phyloP scores from a whole-genome alignment of 768 basidiomycete species.

The Pleurotus giganteus region DNA sequence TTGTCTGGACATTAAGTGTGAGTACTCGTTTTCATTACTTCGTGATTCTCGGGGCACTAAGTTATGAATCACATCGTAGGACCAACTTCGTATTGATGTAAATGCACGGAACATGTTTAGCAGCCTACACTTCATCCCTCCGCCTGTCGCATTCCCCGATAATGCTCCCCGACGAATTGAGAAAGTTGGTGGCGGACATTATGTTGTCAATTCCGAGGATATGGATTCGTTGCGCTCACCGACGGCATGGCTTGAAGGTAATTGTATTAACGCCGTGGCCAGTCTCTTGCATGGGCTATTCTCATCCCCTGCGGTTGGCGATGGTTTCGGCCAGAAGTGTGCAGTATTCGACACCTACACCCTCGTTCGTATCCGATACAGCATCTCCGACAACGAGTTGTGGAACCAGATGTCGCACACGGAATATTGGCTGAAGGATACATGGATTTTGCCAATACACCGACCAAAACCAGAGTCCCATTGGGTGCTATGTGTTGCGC shows the following conservation, averaged over 20 bases:
- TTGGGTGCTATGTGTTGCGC: constrained; percentile 30
- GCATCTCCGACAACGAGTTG: constrained; percentile 13
- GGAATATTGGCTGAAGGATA: constrained; percentile 26
- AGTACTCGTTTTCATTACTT: too few species aligned
- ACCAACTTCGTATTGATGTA: background rate
- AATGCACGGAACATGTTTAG: background rate
- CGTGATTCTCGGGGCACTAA: background rate
- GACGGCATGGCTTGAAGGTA: constrained; percentile 20
- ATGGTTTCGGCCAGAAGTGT: background rate
- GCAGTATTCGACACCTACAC: constrained; percentile 19
- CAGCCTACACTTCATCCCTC: background rate
- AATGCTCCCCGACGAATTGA: background rate
- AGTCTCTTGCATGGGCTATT: constrained; percentile 14
- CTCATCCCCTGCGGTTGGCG: background rate
- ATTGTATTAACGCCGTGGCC: constrained; percentile 25
- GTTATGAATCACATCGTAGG: background rate
- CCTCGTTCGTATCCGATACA: constrained; percentile 16
- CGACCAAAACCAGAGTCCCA: constrained; percentile 18
- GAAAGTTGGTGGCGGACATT: background rate
- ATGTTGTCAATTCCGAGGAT: constrained; percentile 8
- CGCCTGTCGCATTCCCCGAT: background rate
- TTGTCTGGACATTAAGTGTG: too few species aligned
- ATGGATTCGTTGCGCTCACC: constrained; percentile 7
- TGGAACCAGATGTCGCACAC: constrained; percentile 18
- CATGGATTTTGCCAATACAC: constrained; percentile 39